phyloP scores from a whole-genome alignment of 352 stramenopile genomes.

The Phytophthora pistaciae region DNA sequence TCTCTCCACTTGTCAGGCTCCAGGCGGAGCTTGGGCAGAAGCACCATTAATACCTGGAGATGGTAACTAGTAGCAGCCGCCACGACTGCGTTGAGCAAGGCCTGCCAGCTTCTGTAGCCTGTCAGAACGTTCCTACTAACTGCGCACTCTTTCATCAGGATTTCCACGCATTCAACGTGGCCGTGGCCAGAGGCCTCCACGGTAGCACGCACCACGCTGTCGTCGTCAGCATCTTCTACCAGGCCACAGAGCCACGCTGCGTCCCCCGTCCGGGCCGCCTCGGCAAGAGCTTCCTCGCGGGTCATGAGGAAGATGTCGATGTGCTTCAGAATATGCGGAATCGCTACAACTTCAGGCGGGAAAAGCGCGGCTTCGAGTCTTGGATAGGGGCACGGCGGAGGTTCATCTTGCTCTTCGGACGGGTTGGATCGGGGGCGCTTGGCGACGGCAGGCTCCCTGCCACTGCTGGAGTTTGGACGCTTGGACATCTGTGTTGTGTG shows the following conservation, averaged over 20 bases:
- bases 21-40: background rate
- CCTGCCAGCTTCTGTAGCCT: background rate
- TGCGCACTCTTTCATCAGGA: background rate
- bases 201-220: background rate
- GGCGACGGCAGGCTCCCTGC: too few species aligned
- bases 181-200: background rate
- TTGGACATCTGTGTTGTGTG: background rate
- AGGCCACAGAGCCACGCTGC: background rate
- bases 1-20: background rate
- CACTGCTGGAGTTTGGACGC: background rate
- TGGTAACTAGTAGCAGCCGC: background rate
- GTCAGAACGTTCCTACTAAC: background rate
- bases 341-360: too few species aligned
- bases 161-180: background rate
- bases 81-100: background rate
- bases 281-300: too few species aligned
- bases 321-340: too few species aligned
- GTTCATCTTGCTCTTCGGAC: background rate
- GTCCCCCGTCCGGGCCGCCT: too few species aligned
- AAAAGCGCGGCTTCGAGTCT: too few species aligned
- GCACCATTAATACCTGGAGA: background rate
- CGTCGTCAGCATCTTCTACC: background rate
- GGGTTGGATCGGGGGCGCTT: background rate
- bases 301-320: too few species aligned
- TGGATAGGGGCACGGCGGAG: too few species aligned